phyloP scores from a whole-genome alignment of 108 stramenopile genomes.

The Skeletonema tropicum region DNA sequence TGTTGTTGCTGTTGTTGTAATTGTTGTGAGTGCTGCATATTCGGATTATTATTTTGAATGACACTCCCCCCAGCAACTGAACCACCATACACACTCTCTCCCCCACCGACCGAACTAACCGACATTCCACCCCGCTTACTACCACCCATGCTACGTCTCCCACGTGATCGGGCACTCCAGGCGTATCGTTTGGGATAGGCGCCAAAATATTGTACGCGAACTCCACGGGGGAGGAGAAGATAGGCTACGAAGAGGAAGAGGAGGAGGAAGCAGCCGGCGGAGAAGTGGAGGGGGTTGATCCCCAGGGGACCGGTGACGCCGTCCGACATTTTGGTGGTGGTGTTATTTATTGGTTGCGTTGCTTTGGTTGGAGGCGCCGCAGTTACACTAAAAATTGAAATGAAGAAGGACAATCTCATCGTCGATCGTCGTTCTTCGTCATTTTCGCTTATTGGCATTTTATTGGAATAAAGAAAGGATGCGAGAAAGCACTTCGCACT shows the following conservation, averaged over 20 bases:
- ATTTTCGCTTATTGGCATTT: too few relatives aligned
- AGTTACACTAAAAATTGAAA: too few relatives aligned
- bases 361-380: too few relatives aligned
- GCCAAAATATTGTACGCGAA: conserved; percentile 80
- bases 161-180: conserved; percentile 72
- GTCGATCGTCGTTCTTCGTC: too few relatives aligned
- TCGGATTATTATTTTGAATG: neutral
- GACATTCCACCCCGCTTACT: neutral
- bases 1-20: conserved; percentile 2
- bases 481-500: too few relatives aligned
- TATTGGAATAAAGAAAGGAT: too few relatives aligned
- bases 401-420: too few relatives aligned
- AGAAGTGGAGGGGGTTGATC: conserved; percentile 71
- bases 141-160: conserved; percentile 3
- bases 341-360: too few relatives aligned
- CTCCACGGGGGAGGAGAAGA: conserved; percentile 67
- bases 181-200: conserved; percentile 86
- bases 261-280: conserved; percentile 46
- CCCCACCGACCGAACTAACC: too few relatives aligned
- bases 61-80: neutral
- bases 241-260: conserved; percentile 76
- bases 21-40: neutral
- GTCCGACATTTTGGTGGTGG: neutral
- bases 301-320: conserved; percentile 53
- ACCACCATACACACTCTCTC: too few relatives aligned